Conservation (phyloP, 106 monocot genomes). For the Allium cepa region DNA sequence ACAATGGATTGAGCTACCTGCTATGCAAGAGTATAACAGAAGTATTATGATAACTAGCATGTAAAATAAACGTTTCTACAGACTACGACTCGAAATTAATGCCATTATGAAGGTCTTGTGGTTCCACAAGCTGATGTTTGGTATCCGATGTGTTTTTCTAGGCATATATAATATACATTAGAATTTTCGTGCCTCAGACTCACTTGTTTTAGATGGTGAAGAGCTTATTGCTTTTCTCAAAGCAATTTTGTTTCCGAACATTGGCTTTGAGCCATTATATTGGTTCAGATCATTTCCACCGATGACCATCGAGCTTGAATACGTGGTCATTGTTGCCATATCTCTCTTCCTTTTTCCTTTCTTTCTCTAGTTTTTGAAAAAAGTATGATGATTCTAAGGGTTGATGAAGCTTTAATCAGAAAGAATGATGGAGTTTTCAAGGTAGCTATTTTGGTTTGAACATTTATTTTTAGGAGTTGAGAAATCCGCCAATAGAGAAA, state of each 20-base stretch:
- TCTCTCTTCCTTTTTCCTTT: neutral
- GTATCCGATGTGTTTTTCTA: no score
- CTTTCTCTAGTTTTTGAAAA: neutral
- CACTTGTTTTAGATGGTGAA: neutral
- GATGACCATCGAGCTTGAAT: neutral
- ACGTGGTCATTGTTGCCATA: constrained; percentile 7
- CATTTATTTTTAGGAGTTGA: neutral
- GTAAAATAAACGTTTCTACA: neutral
- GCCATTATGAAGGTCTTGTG: no score
- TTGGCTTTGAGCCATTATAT: constrained; percentile 4
- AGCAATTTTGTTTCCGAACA: constrained; percentile 2
- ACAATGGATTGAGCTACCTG: neutral
- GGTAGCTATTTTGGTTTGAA: neutral
- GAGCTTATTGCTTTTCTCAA: constrained; percentile 4
- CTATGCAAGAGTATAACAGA: neutral
- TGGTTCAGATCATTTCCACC: constrained; percentile 1
- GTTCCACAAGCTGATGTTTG: no score
- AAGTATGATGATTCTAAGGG: neutral
- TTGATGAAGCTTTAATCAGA: neutral
- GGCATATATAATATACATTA: no score
- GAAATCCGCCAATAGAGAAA: neutral
- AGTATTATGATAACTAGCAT: neutral
- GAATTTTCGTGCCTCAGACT: neutral
- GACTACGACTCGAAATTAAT: neutral
- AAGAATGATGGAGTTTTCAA: constrained; percentile 9